Evolutionary conservation across 2,329 filamentous ascomycete species (phyloP).

Genomic region (Trichoderma sp.): DNA sequence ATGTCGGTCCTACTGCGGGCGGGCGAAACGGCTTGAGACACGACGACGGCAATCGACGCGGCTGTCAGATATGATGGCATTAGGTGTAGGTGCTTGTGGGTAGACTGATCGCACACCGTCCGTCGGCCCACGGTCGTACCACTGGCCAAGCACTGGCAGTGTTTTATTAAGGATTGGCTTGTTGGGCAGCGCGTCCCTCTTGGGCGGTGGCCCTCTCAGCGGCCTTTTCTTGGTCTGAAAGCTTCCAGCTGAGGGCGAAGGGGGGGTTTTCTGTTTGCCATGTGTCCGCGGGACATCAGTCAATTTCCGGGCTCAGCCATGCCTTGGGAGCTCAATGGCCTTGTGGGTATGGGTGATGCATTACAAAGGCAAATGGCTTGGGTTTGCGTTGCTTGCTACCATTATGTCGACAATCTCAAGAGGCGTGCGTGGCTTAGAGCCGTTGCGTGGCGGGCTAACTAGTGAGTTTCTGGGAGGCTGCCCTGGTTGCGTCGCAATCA

Average conservation of each 20-base stretch:
- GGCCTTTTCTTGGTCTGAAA: background rate
- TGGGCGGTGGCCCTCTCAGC: background rate
- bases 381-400: too few relatives aligned
- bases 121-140: conserved; percentile 7
- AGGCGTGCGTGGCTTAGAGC: conserved; percentile 4
- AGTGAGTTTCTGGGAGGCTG: conserved; percentile 3
- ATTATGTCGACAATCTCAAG: too few relatives aligned
- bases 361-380: background rate
- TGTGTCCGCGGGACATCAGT: conserved; percentile 7
- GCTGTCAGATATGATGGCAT: conserved; percentile 8
- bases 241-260: background rate
- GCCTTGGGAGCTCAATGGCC: background rate
- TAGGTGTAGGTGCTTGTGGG: too few relatives aligned
- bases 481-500: background rate
- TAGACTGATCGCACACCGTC: too few relatives aligned
- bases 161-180: too few relatives aligned
- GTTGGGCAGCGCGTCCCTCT: background rate
- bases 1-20: conserved; percentile 25
- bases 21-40: background rate
- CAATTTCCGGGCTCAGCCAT: background rate
- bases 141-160: too few relatives aligned
- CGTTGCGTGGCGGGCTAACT: conserved; percentile 20
- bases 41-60: background rate
- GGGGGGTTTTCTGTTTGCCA: background rate
- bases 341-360: conserved; percentile 3